Evolutionary conservation across 495 filamentous ascomycete species (phyloP).

Genomic region (Penicillium dipodomyicola): DNA sequence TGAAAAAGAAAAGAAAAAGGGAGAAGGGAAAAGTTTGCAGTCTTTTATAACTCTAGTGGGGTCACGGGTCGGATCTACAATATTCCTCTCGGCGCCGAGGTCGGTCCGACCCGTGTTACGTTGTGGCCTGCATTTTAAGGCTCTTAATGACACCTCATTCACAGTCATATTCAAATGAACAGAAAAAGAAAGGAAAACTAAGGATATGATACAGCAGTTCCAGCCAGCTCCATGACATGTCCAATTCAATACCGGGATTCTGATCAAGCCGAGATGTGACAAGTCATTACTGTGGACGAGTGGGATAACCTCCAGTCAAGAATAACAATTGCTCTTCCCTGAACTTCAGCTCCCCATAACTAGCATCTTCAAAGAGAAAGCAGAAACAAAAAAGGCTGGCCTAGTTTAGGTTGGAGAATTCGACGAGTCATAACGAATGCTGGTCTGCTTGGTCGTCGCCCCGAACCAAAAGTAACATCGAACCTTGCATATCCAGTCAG

Average conservation of each 20-base stretch:
- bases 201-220: background rate
- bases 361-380: background rate
- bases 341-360: background rate
- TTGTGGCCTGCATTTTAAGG: background rate
- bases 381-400: background rate
- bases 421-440: background rate
- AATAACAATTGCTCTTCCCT: background rate
- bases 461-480: background rate
- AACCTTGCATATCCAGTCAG: background rate
- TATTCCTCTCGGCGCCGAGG: slow-evolving; percentile 16
- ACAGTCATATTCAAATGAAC: background rate
- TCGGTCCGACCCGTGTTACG: background rate
- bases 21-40: slow-evolving; percentile 22
- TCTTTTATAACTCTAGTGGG: slow-evolving; percentile 28
- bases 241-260: background rate
- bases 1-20: slow-evolving; percentile 46
- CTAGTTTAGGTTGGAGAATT: background rate
- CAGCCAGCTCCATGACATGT: background rate
- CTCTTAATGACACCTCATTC: background rate
- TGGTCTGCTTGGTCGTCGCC: background rate
- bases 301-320: background rate
- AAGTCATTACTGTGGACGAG: background rate
- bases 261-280: background rate
- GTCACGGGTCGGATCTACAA: slow-evolving; percentile 31
- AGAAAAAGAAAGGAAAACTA: background rate